Percentiles rank a stretch among this genome's conserved stretches.
These are phyloP conservation scores for Phytophthora pseudosyringae DNA, from an alignment of 352 stramenopile genomes.

Conservation along the genomic window DNA sequence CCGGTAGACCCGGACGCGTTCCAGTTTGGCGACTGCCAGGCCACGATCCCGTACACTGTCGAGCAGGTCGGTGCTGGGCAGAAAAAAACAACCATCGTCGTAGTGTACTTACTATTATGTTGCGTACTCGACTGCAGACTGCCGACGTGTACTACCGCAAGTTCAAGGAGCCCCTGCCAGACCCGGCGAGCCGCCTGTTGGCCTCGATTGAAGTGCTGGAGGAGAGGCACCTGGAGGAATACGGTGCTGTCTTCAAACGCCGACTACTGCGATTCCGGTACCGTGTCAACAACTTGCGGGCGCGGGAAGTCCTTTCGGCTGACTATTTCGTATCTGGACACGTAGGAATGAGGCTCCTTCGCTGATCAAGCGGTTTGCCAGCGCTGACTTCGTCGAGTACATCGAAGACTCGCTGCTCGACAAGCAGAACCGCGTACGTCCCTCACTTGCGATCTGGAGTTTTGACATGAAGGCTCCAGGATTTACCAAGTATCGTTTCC, in stretches of 20 bases:
- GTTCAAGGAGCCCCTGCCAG: conserved; percentile 80
- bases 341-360: conserved; percentile 73
- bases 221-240: conserved; percentile 60
- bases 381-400: conserved; percentile 75
- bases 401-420: conserved; percentile 81
- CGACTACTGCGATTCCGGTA: conserved; percentile 67
- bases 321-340: not conserved
- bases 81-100: too few relatives aligned
- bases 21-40: conserved; percentile 57
- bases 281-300: not conserved
- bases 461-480: not conserved
- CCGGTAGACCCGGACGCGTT: conserved; percentile 48
- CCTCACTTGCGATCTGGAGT: not conserved
- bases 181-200: conserved; percentile 59
- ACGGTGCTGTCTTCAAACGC: conserved; percentile 63
- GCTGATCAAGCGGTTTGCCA: conserved; percentile 82
- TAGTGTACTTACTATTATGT: not conserved
- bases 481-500: conserved; percentile 2
- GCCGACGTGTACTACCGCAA: conserved; percentile 80
- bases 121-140: conserved; percentile 33
- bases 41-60: conserved; percentile 57
- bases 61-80: conserved; percentile 52
- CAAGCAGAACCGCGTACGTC: conserved; percentile 68
- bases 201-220: conserved; percentile 51
- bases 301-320: not conserved